Percentiles rank a stretch among this genome's conserved stretches.
phyloP scores from a whole-genome alignment of 139 green algal species.

The Parachlorella kessleri region DNA sequence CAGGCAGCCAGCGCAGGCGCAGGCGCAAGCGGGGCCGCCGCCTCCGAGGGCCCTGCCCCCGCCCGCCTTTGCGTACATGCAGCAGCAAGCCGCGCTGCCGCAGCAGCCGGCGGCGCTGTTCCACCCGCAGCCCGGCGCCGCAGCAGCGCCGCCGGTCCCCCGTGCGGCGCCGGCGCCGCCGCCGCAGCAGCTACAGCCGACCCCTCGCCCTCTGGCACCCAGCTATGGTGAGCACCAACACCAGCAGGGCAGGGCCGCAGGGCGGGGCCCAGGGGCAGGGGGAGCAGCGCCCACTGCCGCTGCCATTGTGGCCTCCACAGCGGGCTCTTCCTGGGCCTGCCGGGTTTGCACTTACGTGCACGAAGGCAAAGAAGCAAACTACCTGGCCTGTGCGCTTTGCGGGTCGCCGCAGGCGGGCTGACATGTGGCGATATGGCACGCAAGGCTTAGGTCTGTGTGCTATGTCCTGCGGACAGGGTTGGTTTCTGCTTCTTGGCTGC shows the following conservation, averaged over 20 bases:
- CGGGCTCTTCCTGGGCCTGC: conserved; percentile 6
- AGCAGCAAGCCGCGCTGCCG: background rate
- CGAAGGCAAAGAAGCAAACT: background rate
- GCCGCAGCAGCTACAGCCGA: background rate
- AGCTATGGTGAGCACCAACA: background rate
- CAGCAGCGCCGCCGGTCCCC: no score
- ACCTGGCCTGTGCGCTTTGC: conserved; percentile 26
- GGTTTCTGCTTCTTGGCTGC: no score
- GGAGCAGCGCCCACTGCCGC: background rate
- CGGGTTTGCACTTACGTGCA: conserved; percentile 21
- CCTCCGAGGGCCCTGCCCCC: no score
- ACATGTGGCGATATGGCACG: background rate
- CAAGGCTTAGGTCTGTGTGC: no score
- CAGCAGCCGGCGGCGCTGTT: background rate
- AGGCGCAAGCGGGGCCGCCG: background rate
- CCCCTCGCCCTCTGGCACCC: background rate
- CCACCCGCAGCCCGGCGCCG: background rate
- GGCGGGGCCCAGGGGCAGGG: background rate
- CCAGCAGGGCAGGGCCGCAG: background rate
- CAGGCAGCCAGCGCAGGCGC: background rate
- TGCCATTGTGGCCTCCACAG: background rate
- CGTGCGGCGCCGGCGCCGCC: no score
- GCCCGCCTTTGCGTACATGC: background rate
- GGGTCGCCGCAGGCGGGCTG: background rate
- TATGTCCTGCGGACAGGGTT: no score